phyloP scores from a whole-genome alignment of 176 grass and related monocot genomes.

The Phragmites australis region DNA sequence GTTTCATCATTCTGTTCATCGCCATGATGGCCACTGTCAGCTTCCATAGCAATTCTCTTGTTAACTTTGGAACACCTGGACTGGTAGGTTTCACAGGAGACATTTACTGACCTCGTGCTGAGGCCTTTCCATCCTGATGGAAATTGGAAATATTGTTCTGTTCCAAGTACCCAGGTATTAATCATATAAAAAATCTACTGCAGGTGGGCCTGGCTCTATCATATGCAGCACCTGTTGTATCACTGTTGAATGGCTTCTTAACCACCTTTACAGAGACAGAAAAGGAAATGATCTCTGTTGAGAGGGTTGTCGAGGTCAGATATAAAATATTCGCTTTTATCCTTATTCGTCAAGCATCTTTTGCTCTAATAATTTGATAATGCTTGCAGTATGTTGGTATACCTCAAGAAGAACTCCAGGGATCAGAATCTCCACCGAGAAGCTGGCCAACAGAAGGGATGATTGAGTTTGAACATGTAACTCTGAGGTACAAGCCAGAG shows the following conservation, averaged over 20 bases:
- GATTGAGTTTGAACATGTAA: constrained; percentile 80
- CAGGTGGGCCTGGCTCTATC: constrained; percentile 91
- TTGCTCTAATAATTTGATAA: constrained; percentile 12
- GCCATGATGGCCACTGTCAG: constrained; percentile 65
- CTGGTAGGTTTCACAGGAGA: constrained; percentile 53
- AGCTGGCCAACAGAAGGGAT: constrained; percentile 74
- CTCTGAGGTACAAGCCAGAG: constrained; percentile 74
- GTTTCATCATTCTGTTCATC: constrained; percentile 90
- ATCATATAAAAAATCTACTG: constrained; percentile 25
- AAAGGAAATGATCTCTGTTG: constrained; percentile 97
- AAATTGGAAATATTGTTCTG: constrained; percentile 16
- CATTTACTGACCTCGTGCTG: background rate
- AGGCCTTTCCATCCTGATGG: background rate
- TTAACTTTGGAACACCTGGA: constrained; percentile 79
- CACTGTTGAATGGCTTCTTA: constrained; percentile 84
- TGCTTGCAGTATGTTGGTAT: constrained; percentile 71
- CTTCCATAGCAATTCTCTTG: constrained; percentile 49
- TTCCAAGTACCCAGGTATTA: constrained; percentile 20
- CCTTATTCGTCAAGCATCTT: constrained; percentile 6
- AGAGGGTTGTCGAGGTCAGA: constrained; percentile 84
- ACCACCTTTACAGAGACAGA: constrained; percentile 96
- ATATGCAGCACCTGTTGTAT: constrained; percentile 87
- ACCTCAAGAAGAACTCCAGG: constrained; percentile 77
- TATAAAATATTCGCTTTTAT: background rate
- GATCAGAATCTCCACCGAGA: constrained; percentile 46